phyloP scores from a whole-genome alignment of 2,329 filamentous ascomycete genomes.

The Claviceps capensis region DNA sequence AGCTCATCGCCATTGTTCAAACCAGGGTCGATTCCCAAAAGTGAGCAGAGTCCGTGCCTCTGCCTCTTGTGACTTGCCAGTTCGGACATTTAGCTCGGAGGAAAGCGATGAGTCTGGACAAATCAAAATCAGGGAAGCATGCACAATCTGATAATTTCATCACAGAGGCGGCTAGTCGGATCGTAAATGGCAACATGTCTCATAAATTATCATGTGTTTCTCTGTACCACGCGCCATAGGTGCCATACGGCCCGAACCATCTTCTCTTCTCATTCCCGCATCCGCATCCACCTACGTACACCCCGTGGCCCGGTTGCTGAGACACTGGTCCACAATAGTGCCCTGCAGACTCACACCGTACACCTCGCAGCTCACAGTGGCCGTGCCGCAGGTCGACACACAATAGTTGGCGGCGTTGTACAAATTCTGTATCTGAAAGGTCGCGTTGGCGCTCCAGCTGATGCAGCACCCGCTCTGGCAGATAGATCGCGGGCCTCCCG shows the following conservation, averaged over 20 bases:
- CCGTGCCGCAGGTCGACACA: background rate
- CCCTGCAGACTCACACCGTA: constrained; percentile 1
- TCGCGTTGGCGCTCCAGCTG: constrained; percentile 5
- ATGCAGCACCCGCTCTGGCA: constrained; percentile 5
- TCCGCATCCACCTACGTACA: background rate
- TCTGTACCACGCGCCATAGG: background rate
- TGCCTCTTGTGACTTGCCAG: too few relatives aligned
- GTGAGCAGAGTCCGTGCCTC: too few relatives aligned
- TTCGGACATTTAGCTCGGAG: too few relatives aligned
- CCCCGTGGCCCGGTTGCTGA: constrained; percentile 3
- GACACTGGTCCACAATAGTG: constrained; percentile 2
- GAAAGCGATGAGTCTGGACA: too few relatives aligned
- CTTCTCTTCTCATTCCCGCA: background rate
- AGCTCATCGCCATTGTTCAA: too few relatives aligned
- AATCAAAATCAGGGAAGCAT: too few relatives aligned
- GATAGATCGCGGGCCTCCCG: constrained; percentile 3
- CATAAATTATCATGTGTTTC: background rate
- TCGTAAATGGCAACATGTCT: too few relatives aligned
- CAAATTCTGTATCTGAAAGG: constrained; percentile 1
- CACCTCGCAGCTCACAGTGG: constrained; percentile 1
- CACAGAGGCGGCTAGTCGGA: too few relatives aligned
- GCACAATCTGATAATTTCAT: too few relatives aligned
- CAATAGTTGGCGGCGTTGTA: constrained; percentile 2
- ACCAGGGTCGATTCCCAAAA: too few relatives aligned
- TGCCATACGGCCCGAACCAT: background rate